Evolutionary conservation across 2,329 filamentous ascomycete species (phyloP).

Genomic region (Lasiodiplodia gonubiensis): DNA sequence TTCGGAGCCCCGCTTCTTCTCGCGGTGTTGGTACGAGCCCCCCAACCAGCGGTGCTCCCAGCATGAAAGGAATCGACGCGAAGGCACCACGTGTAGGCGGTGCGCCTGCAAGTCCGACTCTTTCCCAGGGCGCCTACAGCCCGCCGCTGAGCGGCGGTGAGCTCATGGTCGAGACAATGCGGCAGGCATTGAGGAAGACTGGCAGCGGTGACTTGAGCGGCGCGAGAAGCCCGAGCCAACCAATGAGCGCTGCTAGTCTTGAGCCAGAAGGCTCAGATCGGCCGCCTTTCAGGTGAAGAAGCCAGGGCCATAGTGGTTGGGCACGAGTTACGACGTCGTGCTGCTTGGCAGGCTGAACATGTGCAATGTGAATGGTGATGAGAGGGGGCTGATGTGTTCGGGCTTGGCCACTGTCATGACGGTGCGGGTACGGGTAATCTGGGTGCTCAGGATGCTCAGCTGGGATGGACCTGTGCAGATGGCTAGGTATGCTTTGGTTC

Average conservation of each 20-base stretch:
- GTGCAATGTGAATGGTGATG: background rate
- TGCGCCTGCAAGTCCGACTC: conserved; percentile 64
- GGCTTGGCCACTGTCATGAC: conserved; percentile 13
- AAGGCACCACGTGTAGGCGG: conserved; percentile 51
- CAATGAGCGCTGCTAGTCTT: conserved; percentile 46
- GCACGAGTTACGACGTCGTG: background rate
- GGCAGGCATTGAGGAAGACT: conserved; percentile 83
- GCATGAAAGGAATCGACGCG: conserved; percentile 72
- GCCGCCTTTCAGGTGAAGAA: conserved; percentile 36
- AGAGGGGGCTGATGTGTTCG: conserved; percentile 17
- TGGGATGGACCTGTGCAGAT: conserved; percentile 18
- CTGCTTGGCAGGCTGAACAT: conserved; percentile 19
- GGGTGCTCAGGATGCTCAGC: conserved; percentile 14
- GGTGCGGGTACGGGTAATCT: conserved; percentile 18
- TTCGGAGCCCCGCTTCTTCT: conserved; percentile 78
- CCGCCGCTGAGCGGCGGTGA: conserved; percentile 67
- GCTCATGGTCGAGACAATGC: conserved; percentile 91
- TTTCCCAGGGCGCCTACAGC: conserved; percentile 55
- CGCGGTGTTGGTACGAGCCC: conserved; percentile 72
- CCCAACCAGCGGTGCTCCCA: conserved; percentile 76
- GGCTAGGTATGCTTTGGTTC: conserved; percentile 19
- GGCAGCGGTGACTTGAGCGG: conserved; percentile 77
- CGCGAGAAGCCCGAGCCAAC: conserved; percentile 46
- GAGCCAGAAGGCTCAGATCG: conserved; percentile 45
- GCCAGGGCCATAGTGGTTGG: background rate